Base-by-base conservation (phyloP, 345 rosid genomes). In the Noccaea bulbosa region DNA sequence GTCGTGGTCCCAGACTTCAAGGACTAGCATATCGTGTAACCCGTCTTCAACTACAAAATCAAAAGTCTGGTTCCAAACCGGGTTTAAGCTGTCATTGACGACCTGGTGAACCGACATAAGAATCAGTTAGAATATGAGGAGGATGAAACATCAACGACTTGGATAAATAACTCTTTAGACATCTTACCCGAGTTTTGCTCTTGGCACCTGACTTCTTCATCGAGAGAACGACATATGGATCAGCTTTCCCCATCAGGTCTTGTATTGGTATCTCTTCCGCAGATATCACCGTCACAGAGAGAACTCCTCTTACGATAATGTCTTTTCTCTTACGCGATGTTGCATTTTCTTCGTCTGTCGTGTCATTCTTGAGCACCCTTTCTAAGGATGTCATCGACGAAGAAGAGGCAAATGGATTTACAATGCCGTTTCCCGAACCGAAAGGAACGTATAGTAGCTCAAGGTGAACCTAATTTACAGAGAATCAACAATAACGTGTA, bases 21-120 rank as follows among this genome's bases (percentile, higher is more conserved):
- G 78, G 43, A 95, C 85, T 62, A 95, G 88, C 99, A 95, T 88
- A 51, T 95, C 99, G 65, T 95, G 99, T 45, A 92, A 81, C 67
- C 98, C 99, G 46, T 92, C 98, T 83, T 95, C 99, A 14, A 95
- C 92, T 50, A 95, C 96, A 54, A 95, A 92, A 79, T 95, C 99
- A 78, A 92, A 95, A 38, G 97, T 92, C 78, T 95, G 99, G 77
- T 92, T 87, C 99, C 99, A 95, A 37, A 88, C 91, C 0, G 99
- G 99, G 84, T 91, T 88, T 76, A 92, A 79, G 82, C 88, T 76
- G 67, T 95, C 86, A 71, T 92, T 88, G 69, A 92, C 96, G 34
- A 95, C 99, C 97, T 95, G 82, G 62, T 60, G 61, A 57, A 64
- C 37, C 67, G 69, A 38, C 14, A n/a, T 17, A 16, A 33, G 22